Evolutionary conservation across 192 early-diverging fungal species (phyloP), one percentile per base, ranked within the genome.

Genomic region (Coemansia sp.): DNA sequence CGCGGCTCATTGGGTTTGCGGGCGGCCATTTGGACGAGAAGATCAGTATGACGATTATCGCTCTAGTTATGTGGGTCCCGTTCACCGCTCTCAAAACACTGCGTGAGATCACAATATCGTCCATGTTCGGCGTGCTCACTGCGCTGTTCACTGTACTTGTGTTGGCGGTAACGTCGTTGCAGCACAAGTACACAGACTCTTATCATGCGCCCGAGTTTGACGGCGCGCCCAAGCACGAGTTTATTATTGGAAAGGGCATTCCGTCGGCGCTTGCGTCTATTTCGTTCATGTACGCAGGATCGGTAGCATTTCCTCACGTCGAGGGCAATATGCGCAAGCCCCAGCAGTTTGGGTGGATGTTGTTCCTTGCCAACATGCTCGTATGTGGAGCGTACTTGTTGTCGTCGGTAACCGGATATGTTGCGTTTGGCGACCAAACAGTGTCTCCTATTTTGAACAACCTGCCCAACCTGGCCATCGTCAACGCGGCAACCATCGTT

Each of bases 201-300:
- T 67, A 79, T 40, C 66, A 79, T 26, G 37, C 17, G 25, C 76
- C 76, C n/a, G 68, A 65, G 21, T 79, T 59, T 28, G 61, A 51
- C 28, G 44, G 55, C 10, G 57, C 5, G 7, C 71, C 80, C n/a
- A 69, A 53, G 7, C 86, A 90, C 63, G 60, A 71, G 31, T 62
- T 61, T 34, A 85, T 93, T 11, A 84, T 87, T 25, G 86, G 86
- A 52, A 72, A 78, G n/a, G 86, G 86, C 57, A 83, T 95, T 50
- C 91, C 91, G 21, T 84, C 85, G 5, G 88, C 91, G 0, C 61
- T 95, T 5, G 89, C 89, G 1, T 89, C 90, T 1, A 89, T 95
- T 65, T 86, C 86, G 14, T 93, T 95, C 74, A 88, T 87, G 67
- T 95, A 87, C 61, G 84, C 88, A n/a, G 91, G 91, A 44, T 91